Evolutionary conservation across 2,329 filamentous ascomycete genomes (phyloP).

Genomic region (Epichloe hybrida): DNA sequence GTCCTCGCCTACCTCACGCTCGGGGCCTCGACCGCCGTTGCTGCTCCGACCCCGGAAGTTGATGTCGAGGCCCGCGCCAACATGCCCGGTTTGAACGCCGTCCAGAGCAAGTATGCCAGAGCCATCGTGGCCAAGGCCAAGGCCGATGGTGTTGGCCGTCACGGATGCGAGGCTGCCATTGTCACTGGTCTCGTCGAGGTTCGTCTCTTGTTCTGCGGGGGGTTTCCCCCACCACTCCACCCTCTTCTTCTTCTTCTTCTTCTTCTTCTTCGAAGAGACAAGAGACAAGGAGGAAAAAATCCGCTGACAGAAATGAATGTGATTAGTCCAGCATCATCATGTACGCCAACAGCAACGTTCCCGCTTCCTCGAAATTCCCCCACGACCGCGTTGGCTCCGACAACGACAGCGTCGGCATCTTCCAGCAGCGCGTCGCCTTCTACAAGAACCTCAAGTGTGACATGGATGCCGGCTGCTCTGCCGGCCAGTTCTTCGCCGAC

Average conservation of each 20-base stretch:
- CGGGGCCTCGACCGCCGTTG: neutral
- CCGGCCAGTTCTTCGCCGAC: conserved; percentile 9
- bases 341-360: conserved; percentile 10
- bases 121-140: conserved; percentile 11
- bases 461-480: conserved; percentile 12
- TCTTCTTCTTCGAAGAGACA: neutral
- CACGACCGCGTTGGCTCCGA: conserved; percentile 11
- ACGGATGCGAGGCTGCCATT: conserved; percentile 11
- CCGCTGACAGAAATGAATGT: neutral
- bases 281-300: neutral
- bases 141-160: conserved; percentile 7
- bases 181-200: conserved; percentile 12
- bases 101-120: conserved; percentile 9
- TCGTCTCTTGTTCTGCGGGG: neutral
- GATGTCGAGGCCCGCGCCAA: conserved; percentile 4
- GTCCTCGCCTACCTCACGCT: neutral
- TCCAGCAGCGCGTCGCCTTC: conserved; percentile 12
- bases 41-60: neutral
- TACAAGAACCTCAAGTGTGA: conserved; percentile 11
- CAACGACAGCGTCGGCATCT: conserved; percentile 12
- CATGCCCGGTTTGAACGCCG: conserved; percentile 9
- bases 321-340: conserved; percentile 10
- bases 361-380: conserved; percentile 8
- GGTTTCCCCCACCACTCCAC: neutral
- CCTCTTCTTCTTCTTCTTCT: neutral